Evolutionary conservation across 108 stramenopile species (phyloP).

Genomic region (Nitzschia putrida): DNA sequence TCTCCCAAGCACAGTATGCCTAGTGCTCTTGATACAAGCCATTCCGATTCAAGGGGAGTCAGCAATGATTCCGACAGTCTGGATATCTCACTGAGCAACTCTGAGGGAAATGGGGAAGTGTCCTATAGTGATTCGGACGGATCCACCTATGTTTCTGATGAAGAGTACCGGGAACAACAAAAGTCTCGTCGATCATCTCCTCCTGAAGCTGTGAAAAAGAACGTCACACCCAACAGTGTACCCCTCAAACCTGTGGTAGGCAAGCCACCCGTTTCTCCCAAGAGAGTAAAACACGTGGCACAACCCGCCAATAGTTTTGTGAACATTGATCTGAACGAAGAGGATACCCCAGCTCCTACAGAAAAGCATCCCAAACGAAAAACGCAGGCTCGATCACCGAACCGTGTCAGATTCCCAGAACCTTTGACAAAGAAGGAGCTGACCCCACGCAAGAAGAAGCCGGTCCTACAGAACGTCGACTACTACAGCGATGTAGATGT

Average conservation of each 20-base stretch:
- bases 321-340: too few relatives aligned
- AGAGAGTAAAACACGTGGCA: neutral
- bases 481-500: constrained; percentile 12
- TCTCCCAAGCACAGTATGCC: neutral
- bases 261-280: neutral
- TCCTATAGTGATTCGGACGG: constrained; percentile 26
- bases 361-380: neutral
- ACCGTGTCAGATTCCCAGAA: neutral
- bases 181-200: too few relatives aligned
- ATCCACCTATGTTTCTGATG: constrained; percentile 19
- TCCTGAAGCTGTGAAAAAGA: neutral
- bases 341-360: neutral
- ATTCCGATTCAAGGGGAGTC: neutral
- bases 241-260: neutral
- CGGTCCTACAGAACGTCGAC: constrained; percentile 6
- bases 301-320: too few relatives aligned
- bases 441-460: too few relatives aligned
- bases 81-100: neutral
- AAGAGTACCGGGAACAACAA: neutral
- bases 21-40: neutral
- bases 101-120: neutral
- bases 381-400: neutral
- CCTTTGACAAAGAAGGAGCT: neutral
- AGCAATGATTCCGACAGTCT: neutral
- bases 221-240: neutral